Conservation (phyloP, 1,284 basidiomycete genomes). For the Lignosus rhinocerotis region DNA sequence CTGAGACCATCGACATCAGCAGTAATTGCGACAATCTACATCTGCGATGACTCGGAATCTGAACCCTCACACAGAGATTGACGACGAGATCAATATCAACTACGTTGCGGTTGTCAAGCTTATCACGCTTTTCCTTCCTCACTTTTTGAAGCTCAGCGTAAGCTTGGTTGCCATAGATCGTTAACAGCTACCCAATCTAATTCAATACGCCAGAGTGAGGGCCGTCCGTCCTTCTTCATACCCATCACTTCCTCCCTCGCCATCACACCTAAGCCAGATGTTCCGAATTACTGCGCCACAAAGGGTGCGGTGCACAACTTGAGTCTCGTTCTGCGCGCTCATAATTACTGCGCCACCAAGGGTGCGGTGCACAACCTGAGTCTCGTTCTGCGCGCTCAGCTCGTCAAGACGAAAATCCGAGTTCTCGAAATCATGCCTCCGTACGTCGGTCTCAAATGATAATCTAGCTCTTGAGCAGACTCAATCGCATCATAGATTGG, state of each 20-base stretch:
- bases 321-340: constrained; percentile 45
- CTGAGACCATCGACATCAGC: constrained; percentile 47
- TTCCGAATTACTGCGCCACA: constrained; percentile 56
- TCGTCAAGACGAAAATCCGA: constrained; percentile 51
- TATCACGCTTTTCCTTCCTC: constrained; percentile 54
- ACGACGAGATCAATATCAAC: constrained; percentile 55
- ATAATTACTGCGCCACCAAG: constrained; percentile 64
- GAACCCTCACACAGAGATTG: constrained; percentile 37
- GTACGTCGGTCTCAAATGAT: constrained; percentile 39
- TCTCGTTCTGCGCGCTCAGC: constrained; percentile 48
- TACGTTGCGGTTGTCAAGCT: constrained; percentile 54
- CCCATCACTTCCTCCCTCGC: constrained; percentile 55
- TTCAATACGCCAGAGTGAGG: constrained; percentile 35
- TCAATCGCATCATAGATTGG: constrained; percentile 40
- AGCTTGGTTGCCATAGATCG: constrained; percentile 13
- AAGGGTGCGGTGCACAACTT: constrained; percentile 67
- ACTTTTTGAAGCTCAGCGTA: constrained; percentile 55
- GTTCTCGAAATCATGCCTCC: constrained; percentile 65
- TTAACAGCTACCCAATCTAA: not conserved
- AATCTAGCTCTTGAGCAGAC: not conserved
- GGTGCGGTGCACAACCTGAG: constrained; percentile 61
- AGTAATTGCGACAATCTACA: constrained; percentile 32
- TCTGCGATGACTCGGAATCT: not conserved
- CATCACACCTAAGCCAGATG: constrained; percentile 43
- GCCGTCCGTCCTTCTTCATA: constrained; percentile 49